phyloP scores from a whole-genome alignment of 805 yeast genomes.

The Pichia nakasei region DNA sequence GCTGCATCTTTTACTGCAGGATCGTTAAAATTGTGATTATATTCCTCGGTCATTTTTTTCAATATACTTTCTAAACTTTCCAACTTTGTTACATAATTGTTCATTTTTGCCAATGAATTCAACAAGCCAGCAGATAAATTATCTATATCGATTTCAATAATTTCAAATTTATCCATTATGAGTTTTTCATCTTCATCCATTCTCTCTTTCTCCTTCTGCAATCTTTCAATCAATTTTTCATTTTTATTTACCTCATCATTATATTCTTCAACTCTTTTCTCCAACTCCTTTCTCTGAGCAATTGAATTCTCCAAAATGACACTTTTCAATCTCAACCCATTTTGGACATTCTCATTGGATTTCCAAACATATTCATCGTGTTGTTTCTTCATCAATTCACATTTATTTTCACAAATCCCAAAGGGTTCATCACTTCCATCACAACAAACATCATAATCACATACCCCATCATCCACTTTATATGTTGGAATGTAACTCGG shows the following conservation, averaged over 20 bases:
- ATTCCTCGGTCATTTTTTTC: conserved; percentile 41
- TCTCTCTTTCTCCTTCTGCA: conserved; percentile 4
- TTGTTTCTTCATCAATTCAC: conserved; percentile 40
- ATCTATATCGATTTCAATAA: conserved; percentile 8
- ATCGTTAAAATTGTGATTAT: conserved; percentile 81
- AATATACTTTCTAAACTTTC: conserved; percentile 39
- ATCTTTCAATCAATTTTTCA: conserved; percentile 20
- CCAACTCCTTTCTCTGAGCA: conserved; percentile 12
- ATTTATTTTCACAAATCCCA: conserved; percentile 47
- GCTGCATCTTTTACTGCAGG: conserved; percentile 75
- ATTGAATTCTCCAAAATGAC: conserved; percentile 25
- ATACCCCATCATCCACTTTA: conserved; percentile 79
- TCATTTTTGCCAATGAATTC: background rate
- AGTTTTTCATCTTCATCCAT: background rate
- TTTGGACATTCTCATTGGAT: conserved; percentile 15
- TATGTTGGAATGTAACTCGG: conserved; percentile 55
- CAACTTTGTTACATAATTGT: background rate
- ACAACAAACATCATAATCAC: conserved; percentile 85
- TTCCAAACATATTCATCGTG: conserved; percentile 20
- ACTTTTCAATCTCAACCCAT: conserved; percentile 30
- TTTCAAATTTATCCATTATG: background rate
- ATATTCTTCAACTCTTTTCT: conserved; percentile 11
- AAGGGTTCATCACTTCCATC: conserved; percentile 83
- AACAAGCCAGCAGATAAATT: conserved; percentile 10
- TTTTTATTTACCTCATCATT: conserved; percentile 13